Base-by-base conservation (phyloP, 1,284 basidiomycete genomes). In the Austroboletus novae-zelandiae region DNA sequence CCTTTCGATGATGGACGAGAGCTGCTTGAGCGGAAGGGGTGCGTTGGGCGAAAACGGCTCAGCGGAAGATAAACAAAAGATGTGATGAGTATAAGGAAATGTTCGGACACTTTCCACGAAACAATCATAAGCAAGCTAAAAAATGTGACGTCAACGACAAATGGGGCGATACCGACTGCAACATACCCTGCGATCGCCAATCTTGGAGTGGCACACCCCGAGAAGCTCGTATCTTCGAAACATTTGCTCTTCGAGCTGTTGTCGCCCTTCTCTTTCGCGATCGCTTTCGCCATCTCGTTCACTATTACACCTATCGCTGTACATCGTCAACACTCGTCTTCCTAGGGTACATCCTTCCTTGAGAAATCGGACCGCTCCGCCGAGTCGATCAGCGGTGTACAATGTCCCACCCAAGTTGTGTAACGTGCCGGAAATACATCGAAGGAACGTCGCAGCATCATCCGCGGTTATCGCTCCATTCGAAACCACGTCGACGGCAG, bases 181-280 rank as follows among this genome's bases (percentile, higher is more conserved):
- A 60, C 72, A 14, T 41, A 84, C 85, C 77, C 79, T 80, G 17
- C 85, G 74, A 60, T 93, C 84, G 0, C 83, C 83, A 39, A 81
- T 83, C 65, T 88, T 91, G 36, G 77, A 75, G 61, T 81, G 82
- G 62, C 88, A 91, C 3, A 85, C 80, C 0, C 80, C 89, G 20
- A 94, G 71, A n/a, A 93, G 69, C 66, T 94, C 90, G 76, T 83
- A 91, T 36, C 91, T 73, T 36, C 83, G 76, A 56, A 78, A 81
- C 29, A 90, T 54, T 56, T 86, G 82, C 23, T 83, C 78, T 51
- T 80, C 75, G 4, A 90, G 71, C 51, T 80, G 76, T 44, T 55
- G 71, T 82, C 84, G 88, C 0, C 69, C 74, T 29, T 81, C 79
- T 10, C 70, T 69, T 43, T 74, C 72, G 50, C 73, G 68, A 23